Evolutionary conservation across 2,329 filamentous ascomycete species (phyloP).

Genomic region (Dothiorella sarmentorum): DNA sequence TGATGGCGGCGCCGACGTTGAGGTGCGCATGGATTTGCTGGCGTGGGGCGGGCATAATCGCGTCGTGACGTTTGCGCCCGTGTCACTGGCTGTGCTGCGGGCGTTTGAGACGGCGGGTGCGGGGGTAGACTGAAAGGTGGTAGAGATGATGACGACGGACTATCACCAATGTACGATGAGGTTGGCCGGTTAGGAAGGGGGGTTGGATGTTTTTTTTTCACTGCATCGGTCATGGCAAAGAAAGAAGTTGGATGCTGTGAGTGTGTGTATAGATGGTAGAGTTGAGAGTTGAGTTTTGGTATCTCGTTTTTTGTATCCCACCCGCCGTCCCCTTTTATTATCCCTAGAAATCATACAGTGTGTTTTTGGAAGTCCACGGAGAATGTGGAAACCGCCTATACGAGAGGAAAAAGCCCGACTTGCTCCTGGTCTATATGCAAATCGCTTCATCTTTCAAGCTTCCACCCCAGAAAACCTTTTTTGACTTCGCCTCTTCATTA

Average conservation of each 20-base stretch:
- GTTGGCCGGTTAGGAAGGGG: no score
- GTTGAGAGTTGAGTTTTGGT: conserved; percentile 13
- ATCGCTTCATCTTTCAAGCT: not conserved
- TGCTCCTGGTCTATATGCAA: conserved; percentile 11
- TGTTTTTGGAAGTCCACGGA: no score
- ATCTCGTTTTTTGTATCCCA: not conserved
- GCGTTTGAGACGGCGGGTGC: conserved; percentile 51
- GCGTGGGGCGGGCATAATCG: conserved; percentile 60
- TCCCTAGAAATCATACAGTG: conserved; percentile 13
- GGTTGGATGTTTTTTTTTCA: no score
- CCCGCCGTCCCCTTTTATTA: not conserved
- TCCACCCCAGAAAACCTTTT: no score
- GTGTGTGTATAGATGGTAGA: not conserved
- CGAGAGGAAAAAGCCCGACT: not conserved
- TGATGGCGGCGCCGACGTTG: not conserved
- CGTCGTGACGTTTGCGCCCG: conserved; percentile 62
- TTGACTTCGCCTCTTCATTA: no score
- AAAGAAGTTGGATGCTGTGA: no score
- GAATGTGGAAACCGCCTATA: no score
- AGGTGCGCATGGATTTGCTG: conserved; percentile 42
- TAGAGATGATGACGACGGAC: not conserved
- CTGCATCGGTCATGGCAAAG: no score
- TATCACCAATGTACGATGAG: not conserved
- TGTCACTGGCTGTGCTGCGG: conserved; percentile 62
- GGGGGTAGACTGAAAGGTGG: not conserved